These are phyloP conservation scores for Vitis labrusca DNA, from an alignment of 164 flowering plant genomes.

Conservation along the genomic window DNA sequence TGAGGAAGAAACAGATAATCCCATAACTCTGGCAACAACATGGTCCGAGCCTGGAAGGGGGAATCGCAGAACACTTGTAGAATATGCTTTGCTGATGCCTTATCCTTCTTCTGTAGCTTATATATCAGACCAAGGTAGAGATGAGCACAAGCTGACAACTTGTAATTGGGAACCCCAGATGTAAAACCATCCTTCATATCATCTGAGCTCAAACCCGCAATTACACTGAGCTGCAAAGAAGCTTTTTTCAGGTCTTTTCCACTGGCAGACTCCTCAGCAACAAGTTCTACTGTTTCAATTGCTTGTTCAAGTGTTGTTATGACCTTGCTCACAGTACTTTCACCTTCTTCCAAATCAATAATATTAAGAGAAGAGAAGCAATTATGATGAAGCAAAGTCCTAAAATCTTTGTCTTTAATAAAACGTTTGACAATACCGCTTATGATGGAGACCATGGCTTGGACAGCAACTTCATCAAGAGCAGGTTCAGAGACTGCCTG, in stretches of 20 bases:
- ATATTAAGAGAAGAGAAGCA: constrained; percentile 49
- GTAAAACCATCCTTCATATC: constrained; percentile 59
- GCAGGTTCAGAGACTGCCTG: constrained; percentile 34
- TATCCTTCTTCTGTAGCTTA: constrained; percentile 63
- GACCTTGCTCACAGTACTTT: constrained; percentile 34
- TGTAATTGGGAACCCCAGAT: constrained; percentile 55
- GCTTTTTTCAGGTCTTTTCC: constrained; percentile 59
- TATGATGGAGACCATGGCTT: constrained; percentile 67
- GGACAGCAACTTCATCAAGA: constrained; percentile 67
- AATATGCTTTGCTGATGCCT: constrained; percentile 61
- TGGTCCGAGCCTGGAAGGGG: constrained; percentile 57
- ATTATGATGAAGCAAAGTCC: constrained; percentile 33
- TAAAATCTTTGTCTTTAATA: constrained; percentile 47
- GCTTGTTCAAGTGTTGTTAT: constrained; percentile 58
- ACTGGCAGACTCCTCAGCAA: constrained; percentile 37
- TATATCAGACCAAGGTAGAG: constrained; percentile 67
- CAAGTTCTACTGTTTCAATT: constrained; percentile 50
- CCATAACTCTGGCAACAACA: constrained; percentile 66
- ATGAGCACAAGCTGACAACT: constrained; percentile 78
- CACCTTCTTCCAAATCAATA: constrained; percentile 26
- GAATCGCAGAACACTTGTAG: constrained; percentile 73
- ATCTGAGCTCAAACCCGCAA: constrained; percentile 58
- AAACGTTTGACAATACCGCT: constrained; percentile 44
- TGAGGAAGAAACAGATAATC: constrained; percentile 61
- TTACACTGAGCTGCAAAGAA: constrained; percentile 54